Conservation (phyloP, 768 basidiomycete genomes). For the Pisolithus marmoratus region DNA sequence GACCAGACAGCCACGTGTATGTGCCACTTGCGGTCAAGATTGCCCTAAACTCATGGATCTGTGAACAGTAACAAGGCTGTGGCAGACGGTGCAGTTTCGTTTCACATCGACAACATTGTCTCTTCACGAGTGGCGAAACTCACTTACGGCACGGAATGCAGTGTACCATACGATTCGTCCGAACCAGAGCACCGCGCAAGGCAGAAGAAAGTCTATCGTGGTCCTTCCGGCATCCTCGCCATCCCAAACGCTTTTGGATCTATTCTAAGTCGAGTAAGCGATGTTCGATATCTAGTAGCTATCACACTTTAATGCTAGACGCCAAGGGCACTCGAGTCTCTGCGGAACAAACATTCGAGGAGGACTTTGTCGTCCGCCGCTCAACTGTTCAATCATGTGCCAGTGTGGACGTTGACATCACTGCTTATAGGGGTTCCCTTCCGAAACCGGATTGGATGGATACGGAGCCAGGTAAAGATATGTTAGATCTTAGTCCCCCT, state of each 20-base stretch:
- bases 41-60: constrained; percentile 7
- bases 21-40: constrained; percentile 13
- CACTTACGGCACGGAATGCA: constrained; percentile 43
- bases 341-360: constrained; percentile 41
- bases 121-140: constrained; percentile 41
- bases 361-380: constrained; percentile 28
- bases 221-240: constrained; percentile 33
- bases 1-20: constrained; percentile 52
- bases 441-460: constrained; percentile 30
- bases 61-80: constrained; percentile 41
- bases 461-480: constrained; percentile 23
- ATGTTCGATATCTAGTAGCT: neutral
- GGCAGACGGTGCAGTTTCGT: constrained; percentile 44
- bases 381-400: constrained; percentile 18
- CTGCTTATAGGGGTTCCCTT: constrained; percentile 26
- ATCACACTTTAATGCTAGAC: neutral
- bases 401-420: constrained; percentile 18
- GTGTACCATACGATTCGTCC: constrained; percentile 27
- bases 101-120: constrained; percentile 43
- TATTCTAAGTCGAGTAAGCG: constrained; percentile 37
- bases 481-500: neutral
- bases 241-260: constrained; percentile 38
- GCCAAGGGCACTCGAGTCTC: constrained; percentile 40
- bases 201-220: constrained; percentile 24
- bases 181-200: constrained; percentile 39